Evolutionary conservation across 495 filamentous ascomycete genomes (phyloP).

Genomic region (Bathelium albidoporum): DNA sequence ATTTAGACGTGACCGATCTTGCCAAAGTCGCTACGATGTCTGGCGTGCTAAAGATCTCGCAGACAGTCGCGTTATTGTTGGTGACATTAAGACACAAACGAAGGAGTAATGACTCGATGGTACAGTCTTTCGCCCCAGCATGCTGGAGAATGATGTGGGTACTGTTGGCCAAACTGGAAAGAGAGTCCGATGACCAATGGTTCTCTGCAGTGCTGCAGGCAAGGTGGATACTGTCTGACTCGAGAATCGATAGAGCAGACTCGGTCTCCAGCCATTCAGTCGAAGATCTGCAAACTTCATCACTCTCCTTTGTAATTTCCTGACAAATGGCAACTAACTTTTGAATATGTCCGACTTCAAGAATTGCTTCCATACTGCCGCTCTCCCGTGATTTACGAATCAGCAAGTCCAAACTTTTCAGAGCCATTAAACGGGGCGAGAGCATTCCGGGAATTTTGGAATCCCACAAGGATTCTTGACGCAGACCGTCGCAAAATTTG

Average conservation of each 20-base stretch:
- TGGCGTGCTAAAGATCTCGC: slow-evolving; percentile 51
- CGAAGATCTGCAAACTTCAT: slow-evolving; percentile 19
- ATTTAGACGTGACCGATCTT: slow-evolving; percentile 26
- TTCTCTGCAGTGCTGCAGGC: slow-evolving; percentile 18
- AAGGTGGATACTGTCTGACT: slow-evolving; percentile 33
- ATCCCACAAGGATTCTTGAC: slow-evolving; percentile 47
- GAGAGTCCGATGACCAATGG: slow-evolving; percentile 23
- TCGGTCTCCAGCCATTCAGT: slow-evolving; percentile 21
- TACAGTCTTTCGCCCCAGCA: no score
- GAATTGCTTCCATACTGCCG: slow-evolving; percentile 39
- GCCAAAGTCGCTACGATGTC: slow-evolving; percentile 39
- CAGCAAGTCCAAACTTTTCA: slow-evolving; percentile 55
- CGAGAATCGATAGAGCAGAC: slow-evolving; percentile 52
- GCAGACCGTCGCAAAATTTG: slow-evolving; percentile 37
- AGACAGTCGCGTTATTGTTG: slow-evolving; percentile 64
- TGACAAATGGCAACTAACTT: background rate
- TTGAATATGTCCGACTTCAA: slow-evolving; percentile 30
- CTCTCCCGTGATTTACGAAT: slow-evolving; percentile 42
- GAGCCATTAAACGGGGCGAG: slow-evolving; percentile 51
- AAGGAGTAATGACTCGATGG: slow-evolving; percentile 29
- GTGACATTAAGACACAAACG: slow-evolving; percentile 78
- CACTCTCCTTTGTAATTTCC: background rate
- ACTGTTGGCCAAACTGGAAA: background rate
- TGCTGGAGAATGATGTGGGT: no score
- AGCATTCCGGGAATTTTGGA: slow-evolving; percentile 39